Evolutionary conservation across 768 basidiomycete genomes (phyloP).

Genomic region (Termitomyces sp.): DNA sequence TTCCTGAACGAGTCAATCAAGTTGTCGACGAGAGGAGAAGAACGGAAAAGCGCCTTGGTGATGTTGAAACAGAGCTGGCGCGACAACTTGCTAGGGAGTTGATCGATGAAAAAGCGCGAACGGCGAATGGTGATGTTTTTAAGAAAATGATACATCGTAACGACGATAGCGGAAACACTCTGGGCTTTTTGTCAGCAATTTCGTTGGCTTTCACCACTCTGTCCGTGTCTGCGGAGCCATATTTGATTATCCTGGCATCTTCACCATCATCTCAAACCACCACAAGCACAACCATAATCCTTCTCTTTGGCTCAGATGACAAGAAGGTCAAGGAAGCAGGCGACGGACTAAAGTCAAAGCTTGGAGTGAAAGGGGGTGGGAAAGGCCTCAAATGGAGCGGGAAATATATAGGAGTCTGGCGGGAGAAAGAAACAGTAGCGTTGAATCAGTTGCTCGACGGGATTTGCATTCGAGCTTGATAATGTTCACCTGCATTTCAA

Average conservation of each 20-base stretch:
- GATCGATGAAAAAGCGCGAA: conserved; percentile 27
- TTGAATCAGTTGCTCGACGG: conserved; percentile 34
- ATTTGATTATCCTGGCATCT: conserved; percentile 44
- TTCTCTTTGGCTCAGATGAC: conserved; percentile 58
- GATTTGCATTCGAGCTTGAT: conserved; percentile 17
- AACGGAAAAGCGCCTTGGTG: conserved; percentile 61
- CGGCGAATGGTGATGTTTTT: conserved; percentile 23
- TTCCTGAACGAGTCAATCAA: conserved; percentile 63
- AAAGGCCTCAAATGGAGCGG: conserved; percentile 76
- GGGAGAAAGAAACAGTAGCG: conserved; percentile 35
- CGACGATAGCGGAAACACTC: conserved; percentile 55
- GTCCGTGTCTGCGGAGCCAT: conserved; percentile 15
- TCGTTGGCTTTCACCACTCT: conserved; percentile 37
- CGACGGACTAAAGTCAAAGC: conserved; percentile 47
- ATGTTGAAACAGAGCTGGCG: conserved; percentile 64
- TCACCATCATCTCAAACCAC: conserved; percentile 30
- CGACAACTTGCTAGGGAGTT: conserved; percentile 37
- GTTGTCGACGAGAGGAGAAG: conserved; percentile 63
- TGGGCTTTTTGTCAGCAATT: conserved; percentile 56
- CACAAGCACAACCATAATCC: conserved; percentile 43
- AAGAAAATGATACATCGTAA: conserved; percentile 49
- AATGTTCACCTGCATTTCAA: background rate
- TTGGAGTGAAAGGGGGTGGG: conserved; percentile 72
- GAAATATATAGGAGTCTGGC: conserved; percentile 63
- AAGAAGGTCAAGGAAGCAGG: conserved; percentile 53